phyloP scores from a whole-genome alignment of 441 rosid species.

The Adansonia rubrostipa region DNA sequence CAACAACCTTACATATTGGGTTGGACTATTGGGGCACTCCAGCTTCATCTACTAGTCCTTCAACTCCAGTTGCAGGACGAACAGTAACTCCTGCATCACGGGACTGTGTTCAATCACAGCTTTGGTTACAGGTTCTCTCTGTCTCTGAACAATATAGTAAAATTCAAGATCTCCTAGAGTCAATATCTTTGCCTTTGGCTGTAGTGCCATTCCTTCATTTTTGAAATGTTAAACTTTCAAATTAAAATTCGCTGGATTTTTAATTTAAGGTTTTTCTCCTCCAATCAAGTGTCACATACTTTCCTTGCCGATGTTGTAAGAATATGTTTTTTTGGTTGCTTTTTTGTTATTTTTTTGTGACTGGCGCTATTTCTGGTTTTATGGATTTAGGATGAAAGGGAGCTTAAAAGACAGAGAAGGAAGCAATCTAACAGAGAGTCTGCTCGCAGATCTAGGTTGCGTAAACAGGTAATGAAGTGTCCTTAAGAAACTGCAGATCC shows the following conservation, averaged over 20 bases:
- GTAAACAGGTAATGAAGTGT: constrained; percentile 74
- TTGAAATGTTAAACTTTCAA: not conserved
- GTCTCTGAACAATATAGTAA: not conserved
- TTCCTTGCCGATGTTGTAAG: not conserved
- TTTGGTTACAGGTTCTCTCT: constrained; percentile 76
- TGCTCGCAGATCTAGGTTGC: constrained; percentile 93
- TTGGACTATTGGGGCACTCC: not conserved
- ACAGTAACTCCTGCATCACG: constrained; percentile 61
- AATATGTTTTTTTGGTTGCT: not conserved
- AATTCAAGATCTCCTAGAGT: not conserved
- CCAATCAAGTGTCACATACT: not conserved
- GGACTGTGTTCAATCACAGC: constrained; percentile 71
- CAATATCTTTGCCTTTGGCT: not conserved
- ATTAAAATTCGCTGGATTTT: not conserved
- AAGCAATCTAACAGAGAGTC: constrained; percentile 97
- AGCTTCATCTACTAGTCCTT: constrained; percentile 35
- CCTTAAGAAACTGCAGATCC: constrained; percentile 13
- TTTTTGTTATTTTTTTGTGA: constrained; percentile 7
- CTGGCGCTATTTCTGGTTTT: not conserved
- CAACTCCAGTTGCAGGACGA: constrained; percentile 70
- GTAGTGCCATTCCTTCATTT: not conserved
- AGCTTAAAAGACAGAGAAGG: constrained; percentile 63
- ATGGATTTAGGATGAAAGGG: constrained; percentile 46
- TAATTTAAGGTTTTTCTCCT: not conserved
- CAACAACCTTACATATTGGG: constrained; percentile 73